Base-by-base conservation (phyloP, 2,329 filamentous ascomycete species). In the Metarhizium rileyi region DNA sequence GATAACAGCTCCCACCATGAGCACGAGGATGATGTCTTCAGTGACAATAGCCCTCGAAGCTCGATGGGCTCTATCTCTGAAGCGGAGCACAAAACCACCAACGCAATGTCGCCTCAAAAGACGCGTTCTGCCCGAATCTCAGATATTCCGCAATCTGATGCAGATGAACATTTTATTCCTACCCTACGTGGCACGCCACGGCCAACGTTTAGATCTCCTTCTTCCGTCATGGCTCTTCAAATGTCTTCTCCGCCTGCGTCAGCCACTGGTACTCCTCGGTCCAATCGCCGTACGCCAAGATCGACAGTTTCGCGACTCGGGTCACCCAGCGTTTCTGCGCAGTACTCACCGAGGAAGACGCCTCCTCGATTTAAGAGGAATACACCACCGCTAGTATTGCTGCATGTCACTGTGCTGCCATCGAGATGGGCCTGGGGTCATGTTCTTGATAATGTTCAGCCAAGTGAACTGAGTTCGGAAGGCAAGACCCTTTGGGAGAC, bases 401-500 rank as follows among this genome's bases (percentile, higher is more conserved):
- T 93, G 4, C 87, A 93, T 57, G 83, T 87, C 33, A 90, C 86
- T 0, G 71, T 91, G 1, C 70, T 93, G 5, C 86, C 87, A 0
- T 72, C 88, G 9, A 73, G 80, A 38, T 80, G 84, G 72, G 71
- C 74, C 1, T 90, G 84, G 73, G 77, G 72, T 1, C 71, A 76
- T 23, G 65, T 82, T 8, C 63, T 83, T 26, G 71, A 78, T 40
- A 66, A 57, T n/a, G 66, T 64, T 6, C 63, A 61, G 25, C 61
- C 65, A 4, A 59, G 56, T 28, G 68, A 74, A 45, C 61, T 78
- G 26, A 72, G 70, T 7, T 66, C 72, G 6, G 68, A 68, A 8
- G 65, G 72, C 16, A 77, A 75, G 61, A 67, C 62, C 5, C 70
- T 82, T n/a, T 76, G 73, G 25, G 78, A 81, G 53, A 79, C 80